Percentiles rank a stretch among this genome's conserved stretches.
Evolutionary conservation across 306 rosid species (phyloP).

Genomic region (Fragaria ananassa): DNA sequence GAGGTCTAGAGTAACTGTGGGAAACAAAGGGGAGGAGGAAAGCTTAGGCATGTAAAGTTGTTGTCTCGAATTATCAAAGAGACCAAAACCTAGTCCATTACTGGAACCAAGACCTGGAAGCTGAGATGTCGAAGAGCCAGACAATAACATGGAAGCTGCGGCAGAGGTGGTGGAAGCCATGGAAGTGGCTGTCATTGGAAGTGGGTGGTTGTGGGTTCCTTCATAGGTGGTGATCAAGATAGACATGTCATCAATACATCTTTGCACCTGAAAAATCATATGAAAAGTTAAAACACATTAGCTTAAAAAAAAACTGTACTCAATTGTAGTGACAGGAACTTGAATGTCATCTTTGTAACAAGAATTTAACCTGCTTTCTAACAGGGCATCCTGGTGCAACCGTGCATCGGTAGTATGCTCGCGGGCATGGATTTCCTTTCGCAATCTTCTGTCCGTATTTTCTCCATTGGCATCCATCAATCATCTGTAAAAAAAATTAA

Average conservation of each 20-base stretch:
- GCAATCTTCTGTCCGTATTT: slow-evolving; percentile 80
- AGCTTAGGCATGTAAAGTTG: slow-evolving; percentile 35
- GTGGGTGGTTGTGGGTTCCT: slow-evolving; percentile 49
- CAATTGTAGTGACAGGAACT: background rate
- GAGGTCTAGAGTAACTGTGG: slow-evolving; percentile 61
- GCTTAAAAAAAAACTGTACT: background rate
- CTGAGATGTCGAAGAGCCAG: slow-evolving; percentile 60
- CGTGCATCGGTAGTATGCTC: slow-evolving; percentile 78
- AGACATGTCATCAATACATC: slow-evolving; percentile 44
- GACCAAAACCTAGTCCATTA: slow-evolving; percentile 32
- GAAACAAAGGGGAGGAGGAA: slow-evolving; percentile 33
- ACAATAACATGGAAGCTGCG: slow-evolving; percentile 39
- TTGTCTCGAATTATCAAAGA: slow-evolving; percentile 32
- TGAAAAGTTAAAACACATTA: background rate
- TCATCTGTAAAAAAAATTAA: slow-evolving; percentile 40
- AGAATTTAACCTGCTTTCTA: slow-evolving; percentile 52
- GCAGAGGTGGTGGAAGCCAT: slow-evolving; percentile 43
- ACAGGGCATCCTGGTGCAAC: slow-evolving; percentile 68
- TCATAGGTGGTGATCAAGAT: slow-evolving; percentile 49
- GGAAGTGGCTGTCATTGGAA: slow-evolving; percentile 39
- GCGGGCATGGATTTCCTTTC: slow-evolving; percentile 77
- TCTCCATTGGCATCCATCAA: slow-evolving; percentile 86
- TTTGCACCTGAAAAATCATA: slow-evolving; percentile 38
- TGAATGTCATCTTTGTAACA: background rate
- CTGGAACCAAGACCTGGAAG: slow-evolving; percentile 21